These are phyloP conservation scores for Saccharum hybrid DNA, from an alignment of 202 grass and related monocot genomes.

Conservation along the genomic window DNA sequence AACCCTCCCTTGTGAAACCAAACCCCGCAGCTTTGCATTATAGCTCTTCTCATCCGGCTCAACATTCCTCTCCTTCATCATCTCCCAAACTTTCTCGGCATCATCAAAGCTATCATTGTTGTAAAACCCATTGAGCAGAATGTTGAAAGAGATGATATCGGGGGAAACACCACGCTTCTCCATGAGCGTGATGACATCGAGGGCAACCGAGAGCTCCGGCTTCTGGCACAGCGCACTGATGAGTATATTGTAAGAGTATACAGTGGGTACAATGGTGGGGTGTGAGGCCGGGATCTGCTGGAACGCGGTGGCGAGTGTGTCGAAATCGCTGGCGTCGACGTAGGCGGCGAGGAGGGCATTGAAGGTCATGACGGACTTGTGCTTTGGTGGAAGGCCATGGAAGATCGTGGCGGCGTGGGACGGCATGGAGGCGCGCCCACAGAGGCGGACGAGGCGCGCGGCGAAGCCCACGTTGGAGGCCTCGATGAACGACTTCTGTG, in stretches of 20 bases:
- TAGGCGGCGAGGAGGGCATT: no score
- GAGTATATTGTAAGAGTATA: no score
- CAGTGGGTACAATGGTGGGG: no score
- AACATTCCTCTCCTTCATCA: conserved; percentile 67
- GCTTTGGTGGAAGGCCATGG: no score
- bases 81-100: conserved; percentile 48
- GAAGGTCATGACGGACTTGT: no score
- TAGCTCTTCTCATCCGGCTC: conserved; percentile 48
- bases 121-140: conserved; percentile 63
- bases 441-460: conserved; percentile 63
- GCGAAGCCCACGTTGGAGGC: conserved; percentile 52
- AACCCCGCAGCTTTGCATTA: conserved; percentile 63
- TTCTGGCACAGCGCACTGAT: conserved; percentile 42
- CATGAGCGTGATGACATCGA: conserved; percentile 55
- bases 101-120: conserved; percentile 38
- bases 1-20: conserved; percentile 46
- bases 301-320: no score
- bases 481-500: conserved; percentile 68
- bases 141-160: conserved; percentile 54
- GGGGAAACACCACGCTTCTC: conserved; percentile 49
- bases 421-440: not conserved
- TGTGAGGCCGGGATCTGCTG: no score
- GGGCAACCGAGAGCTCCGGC: conserved; percentile 52
- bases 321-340: no score
- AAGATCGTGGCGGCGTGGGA: no score